A percentile compares a stretch with the other conserved stretches of the same genome.
Evolutionary conservation across 2,329 filamentous ascomycete species (phyloP).

Genomic region (Onygenales sp.): DNA sequence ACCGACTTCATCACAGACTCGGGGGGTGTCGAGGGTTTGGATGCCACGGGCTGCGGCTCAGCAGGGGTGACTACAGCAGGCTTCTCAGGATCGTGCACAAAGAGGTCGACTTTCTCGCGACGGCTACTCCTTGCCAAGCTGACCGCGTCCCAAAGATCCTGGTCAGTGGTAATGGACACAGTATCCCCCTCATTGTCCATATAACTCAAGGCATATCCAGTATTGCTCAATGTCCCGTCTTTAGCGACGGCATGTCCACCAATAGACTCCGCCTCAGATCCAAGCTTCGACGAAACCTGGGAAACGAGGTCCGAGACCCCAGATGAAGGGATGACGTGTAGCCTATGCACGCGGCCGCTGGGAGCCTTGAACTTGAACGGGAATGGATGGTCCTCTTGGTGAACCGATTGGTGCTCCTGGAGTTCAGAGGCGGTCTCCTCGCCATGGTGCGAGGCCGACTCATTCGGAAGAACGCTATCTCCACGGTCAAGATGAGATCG

Average conservation of each 20-base stretch:
- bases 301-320: slow-evolving; percentile 72
- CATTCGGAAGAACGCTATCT: slow-evolving; percentile 82
- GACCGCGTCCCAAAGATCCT: slow-evolving; percentile 85
- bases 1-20: slow-evolving; percentile 41
- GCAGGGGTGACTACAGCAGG: slow-evolving; percentile 60
- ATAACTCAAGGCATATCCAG: slow-evolving; percentile 88
- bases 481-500: slow-evolving; percentile 56
- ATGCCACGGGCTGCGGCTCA: slow-evolving; percentile 46
- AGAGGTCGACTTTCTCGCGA: slow-evolving; percentile 91
- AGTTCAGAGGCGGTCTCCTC: slow-evolving; percentile 63
- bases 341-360: slow-evolving; percentile 81
- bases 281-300: slow-evolving; percentile 74
- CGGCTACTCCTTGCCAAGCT: slow-evolving; percentile 65
- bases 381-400: slow-evolving; percentile 64
- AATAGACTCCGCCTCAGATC: slow-evolving; percentile 69
- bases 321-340: slow-evolving; percentile 72
- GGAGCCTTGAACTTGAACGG: slow-evolving; percentile 99
- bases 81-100: slow-evolving; percentile 87
- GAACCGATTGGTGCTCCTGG: slow-evolving; percentile 46
- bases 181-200: slow-evolving; percentile 95
- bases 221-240: slow-evolving; percentile 64
- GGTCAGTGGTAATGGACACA: slow-evolving; percentile 91
- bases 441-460: slow-evolving; percentile 89
- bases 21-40: slow-evolving; percentile 43
- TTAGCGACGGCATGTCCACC: slow-evolving; percentile 71